phyloP scores from a whole-genome alignment of 176 grass and related monocot genomes.

The Musa acuminata region DNA sequence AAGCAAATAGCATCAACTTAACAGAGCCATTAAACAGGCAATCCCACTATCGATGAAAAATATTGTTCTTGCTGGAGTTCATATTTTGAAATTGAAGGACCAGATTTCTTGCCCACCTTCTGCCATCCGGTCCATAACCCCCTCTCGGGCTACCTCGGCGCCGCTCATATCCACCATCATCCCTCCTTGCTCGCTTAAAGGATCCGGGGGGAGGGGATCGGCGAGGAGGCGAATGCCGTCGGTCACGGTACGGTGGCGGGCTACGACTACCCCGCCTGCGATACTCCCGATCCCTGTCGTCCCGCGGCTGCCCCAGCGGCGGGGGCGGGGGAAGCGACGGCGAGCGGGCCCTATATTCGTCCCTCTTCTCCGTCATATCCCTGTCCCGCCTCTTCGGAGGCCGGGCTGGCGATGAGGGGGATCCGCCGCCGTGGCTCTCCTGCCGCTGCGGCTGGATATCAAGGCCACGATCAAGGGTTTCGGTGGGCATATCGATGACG shows the following conservation, averaged over 20 bases:
- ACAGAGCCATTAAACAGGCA: neutral
- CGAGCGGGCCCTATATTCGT: slow-evolving; percentile 15
- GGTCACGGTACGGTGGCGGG: slow-evolving; percentile 45
- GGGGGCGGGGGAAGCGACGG: slow-evolving; percentile 44
- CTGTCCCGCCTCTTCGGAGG: slow-evolving; percentile 65
- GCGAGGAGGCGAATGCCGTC: slow-evolving; percentile 6
- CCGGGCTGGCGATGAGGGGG: slow-evolving; percentile 40
- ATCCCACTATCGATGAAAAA: too few relatives aligned
- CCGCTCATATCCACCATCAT: slow-evolving; percentile 19
- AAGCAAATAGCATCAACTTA: neutral
- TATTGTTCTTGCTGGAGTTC: too few relatives aligned
- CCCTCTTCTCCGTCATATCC: slow-evolving; percentile 23
- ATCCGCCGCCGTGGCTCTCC: slow-evolving; percentile 47
- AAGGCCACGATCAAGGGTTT: slow-evolving; percentile 36
- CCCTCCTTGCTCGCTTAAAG: slow-evolving; percentile 8
- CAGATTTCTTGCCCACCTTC: neutral
- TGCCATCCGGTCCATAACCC: neutral
- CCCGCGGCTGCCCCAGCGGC: slow-evolving; percentile 44
- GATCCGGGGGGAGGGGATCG: slow-evolving; percentile 12
- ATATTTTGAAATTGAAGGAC: neutral
- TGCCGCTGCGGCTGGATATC: slow-evolving; percentile 22
- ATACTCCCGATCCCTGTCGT: slow-evolving; percentile 53
- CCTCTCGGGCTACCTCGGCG: slow-evolving; percentile 3
- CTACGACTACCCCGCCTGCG: slow-evolving; percentile 30
- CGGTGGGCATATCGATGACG: slow-evolving; percentile 63